Base-by-base conservation (phyloP, 208 protist genomes). In the Leishmania lainsoni region DNA sequence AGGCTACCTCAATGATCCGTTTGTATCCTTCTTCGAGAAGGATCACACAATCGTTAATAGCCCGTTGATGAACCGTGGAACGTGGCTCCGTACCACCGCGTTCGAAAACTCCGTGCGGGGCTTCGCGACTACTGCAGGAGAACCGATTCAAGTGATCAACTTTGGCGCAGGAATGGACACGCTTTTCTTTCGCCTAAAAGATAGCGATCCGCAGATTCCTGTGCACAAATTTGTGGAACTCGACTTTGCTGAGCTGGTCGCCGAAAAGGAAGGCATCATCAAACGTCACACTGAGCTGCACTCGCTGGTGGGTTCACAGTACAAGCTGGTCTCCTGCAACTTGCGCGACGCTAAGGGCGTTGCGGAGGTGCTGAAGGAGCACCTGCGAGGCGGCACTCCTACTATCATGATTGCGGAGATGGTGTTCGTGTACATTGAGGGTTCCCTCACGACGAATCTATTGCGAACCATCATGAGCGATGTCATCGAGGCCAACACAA, bases 361-460 rank as follows among this genome's bases (percentile, higher is more conserved):
- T 51, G 82, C 79, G 20, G 82, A 80, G 35, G 58, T 87, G 9
- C 80, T 98, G 35, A 92, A 90, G 80, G 71, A 83, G 49, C 81
- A 89, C 79, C 75, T 92, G 26, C 68, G 79, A 20, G 82, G 79
- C 32, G 86, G 85, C 54, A 59, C 89, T 17, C 95, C 95, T 3
- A 98, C 95, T 4, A 86, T 98, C 42, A 74, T 98, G 35, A 78
- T 98, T 12, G 95, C 93, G 10, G 95, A 98, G 81, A 96, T 96
- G 92, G 92, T 98, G 8, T 96, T 98, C 83, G 93, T 98, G 5
- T 98, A 98, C 84, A 90, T 98, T 75, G 91, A 96, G 52, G 90
- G 87, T 32, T 65, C 77, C 45, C 83, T 92, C 76, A 93, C 91
- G 0, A 94, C 93, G 54, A 81, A 85, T 39, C 88, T 98, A 26